phyloP scores from a whole-genome alignment of 208 protist genomes.

The Histomonas meleagridis region DNA sequence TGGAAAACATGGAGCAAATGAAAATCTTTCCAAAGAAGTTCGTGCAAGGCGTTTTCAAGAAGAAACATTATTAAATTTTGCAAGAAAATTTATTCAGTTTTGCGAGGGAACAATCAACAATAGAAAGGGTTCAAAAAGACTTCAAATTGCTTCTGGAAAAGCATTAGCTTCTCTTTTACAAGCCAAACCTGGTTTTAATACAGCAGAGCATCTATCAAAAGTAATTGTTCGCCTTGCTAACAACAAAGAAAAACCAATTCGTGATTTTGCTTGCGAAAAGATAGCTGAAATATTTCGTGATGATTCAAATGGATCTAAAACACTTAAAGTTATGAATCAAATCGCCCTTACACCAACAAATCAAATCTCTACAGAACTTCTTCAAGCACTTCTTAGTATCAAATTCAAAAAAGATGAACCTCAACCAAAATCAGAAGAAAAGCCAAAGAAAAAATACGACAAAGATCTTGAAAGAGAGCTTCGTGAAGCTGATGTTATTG shows the following conservation, averaged over 20 bases:
- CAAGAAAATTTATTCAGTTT: neutral
- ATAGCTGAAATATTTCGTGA: neutral
- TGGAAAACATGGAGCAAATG: neutral
- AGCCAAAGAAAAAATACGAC: neutral
- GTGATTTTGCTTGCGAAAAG: neutral
- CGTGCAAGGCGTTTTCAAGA: neutral
- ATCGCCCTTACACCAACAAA: neutral
- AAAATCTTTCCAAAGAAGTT: conserved; percentile 31
- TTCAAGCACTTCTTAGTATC: neutral
- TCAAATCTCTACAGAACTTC: neutral
- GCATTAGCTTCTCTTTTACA: neutral
- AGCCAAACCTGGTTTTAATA: neutral
- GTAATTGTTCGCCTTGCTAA: neutral
- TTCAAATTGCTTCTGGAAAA: neutral
- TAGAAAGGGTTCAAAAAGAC: neutral
- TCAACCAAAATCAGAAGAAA: neutral
- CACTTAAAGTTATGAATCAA: neutral
- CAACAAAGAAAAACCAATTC: neutral
- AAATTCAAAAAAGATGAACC: neutral
- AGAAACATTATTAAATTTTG: neutral
- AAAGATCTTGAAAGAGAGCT: neutral
- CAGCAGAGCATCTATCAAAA: neutral
- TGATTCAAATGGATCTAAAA: neutral
- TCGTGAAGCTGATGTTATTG: neutral
- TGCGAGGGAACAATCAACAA: neutral